Percentiles rank a stretch among this genome's conserved stretches.
phyloP scores from a whole-genome alignment of 2,329 filamentous ascomycete genomes.

The Pseudogymnoascus sp. region DNA sequence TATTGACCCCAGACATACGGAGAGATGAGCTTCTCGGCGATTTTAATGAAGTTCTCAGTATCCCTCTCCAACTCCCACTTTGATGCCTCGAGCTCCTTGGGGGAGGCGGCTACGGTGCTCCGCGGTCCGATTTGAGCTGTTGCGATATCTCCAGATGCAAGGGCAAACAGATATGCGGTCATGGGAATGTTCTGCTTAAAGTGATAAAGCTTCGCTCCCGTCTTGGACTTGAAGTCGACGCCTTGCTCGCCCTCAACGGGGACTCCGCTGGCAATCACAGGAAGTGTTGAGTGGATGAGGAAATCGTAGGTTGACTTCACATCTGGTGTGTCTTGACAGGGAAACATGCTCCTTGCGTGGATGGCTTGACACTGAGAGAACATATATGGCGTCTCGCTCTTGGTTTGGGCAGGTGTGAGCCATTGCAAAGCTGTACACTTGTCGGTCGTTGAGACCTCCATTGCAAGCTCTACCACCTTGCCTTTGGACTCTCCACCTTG shows the following conservation, averaged over 20 bases:
- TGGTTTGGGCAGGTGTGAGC: constrained; percentile 88
- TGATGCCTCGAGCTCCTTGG: constrained; percentile 73
- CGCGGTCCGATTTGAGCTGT: constrained; percentile 80
- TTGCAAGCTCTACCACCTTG: constrained; percentile 47
- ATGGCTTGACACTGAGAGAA: constrained; percentile 98
- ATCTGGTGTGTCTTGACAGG: constrained; percentile 95
- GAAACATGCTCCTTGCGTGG: constrained; percentile 86
- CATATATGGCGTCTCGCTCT: constrained; percentile 95
- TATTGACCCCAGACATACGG: constrained; percentile 93
- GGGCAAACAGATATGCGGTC: constrained; percentile 87
- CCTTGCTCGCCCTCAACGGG: constrained; percentile 40
- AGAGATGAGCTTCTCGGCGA: constrained; percentile 73
- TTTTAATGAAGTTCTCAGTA: constrained; percentile 85
- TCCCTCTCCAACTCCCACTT: constrained; percentile 89
- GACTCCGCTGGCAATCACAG: constrained; percentile 87
- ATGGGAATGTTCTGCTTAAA: constrained; percentile 92
- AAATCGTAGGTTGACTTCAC: constrained; percentile 95
- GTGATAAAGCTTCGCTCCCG: constrained; percentile 56
- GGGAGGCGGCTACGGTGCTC: constrained; percentile 77
- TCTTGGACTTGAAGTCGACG: constrained; percentile 42
- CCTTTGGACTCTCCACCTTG: constrained; percentile 48
- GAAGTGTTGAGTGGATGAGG: constrained; percentile 75
- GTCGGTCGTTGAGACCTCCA: constrained; percentile 71
- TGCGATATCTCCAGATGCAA: constrained; percentile 78
- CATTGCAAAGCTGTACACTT: constrained; percentile 91